Conservation (phyloP, 805 yeast species). For the Cyberlindnera petersonii region DNA sequence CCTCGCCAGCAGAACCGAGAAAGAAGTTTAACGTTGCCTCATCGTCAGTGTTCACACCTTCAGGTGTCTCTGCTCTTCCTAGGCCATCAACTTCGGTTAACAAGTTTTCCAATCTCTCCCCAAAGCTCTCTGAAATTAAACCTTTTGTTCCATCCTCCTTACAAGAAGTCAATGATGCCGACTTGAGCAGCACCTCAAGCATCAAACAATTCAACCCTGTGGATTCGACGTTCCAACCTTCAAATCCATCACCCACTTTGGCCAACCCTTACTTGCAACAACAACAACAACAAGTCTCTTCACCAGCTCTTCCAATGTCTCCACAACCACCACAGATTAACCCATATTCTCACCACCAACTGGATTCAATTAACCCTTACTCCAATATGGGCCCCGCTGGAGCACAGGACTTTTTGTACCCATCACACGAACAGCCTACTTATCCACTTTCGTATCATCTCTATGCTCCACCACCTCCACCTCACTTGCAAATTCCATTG, state of each 20-base stretch:
- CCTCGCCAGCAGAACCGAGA: constrained; percentile 19
- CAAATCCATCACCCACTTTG: constrained; percentile 8
- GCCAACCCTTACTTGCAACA: constrained; percentile 14
- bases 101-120: constrained; percentile 33
- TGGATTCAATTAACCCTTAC: constrained; percentile 12
- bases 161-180: constrained; percentile 1
- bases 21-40: constrained; percentile 51
- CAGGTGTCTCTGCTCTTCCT: constrained; percentile 20
- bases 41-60: constrained; percentile 23
- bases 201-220: constrained; percentile 24
- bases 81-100: constrained; percentile 13
- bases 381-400: constrained; percentile 4
- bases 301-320: not conserved
- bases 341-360: constrained; percentile 18
- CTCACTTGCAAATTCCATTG: constrained; percentile 56
- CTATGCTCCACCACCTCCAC: constrained; percentile 88
- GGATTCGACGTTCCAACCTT: constrained; percentile 33
- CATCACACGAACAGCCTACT: constrained; percentile 22
- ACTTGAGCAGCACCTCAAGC: not conserved
- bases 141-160: constrained; percentile 26
- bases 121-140: constrained; percentile 35
- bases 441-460: constrained; percentile 76
- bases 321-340: constrained; percentile 12
- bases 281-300: constrained; percentile 7
- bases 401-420: constrained; percentile 14